phyloP scores from a whole-genome alignment of 768 basidiomycete species.

The Phylloporus arenicola region DNA sequence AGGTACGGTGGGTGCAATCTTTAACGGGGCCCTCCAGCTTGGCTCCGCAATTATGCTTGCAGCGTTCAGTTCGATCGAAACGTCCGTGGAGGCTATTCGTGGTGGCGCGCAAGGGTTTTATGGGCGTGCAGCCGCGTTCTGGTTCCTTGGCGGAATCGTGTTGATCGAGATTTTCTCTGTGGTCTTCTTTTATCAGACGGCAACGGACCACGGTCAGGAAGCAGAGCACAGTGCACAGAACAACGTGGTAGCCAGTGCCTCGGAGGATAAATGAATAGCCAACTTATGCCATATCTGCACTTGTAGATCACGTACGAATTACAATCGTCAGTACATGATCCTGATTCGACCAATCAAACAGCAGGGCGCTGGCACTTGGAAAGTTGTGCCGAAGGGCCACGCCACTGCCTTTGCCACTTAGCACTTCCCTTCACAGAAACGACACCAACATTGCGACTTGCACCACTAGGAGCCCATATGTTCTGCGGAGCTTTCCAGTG shows the following conservation, averaged over 20 bases:
- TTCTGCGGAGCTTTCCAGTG: too few species aligned
- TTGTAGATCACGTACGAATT: too few species aligned
- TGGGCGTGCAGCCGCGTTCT: constrained; percentile 42
- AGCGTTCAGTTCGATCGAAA: constrained; percentile 44
- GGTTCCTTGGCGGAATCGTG: constrained; percentile 39
- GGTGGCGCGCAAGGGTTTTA: constrained; percentile 30
- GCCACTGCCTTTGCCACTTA: too few species aligned
- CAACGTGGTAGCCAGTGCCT: background rate
- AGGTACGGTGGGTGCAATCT: constrained; percentile 52
- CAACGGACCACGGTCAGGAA: constrained; percentile 6
- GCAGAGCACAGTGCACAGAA: background rate
- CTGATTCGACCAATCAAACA: too few species aligned
- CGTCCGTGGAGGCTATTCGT: constrained; percentile 34
- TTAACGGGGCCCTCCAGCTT: constrained; percentile 49
- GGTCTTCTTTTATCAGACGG: constrained; percentile 31
- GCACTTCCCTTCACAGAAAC: too few species aligned
- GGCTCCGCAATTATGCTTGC: constrained; percentile 49
- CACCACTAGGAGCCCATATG: too few species aligned
- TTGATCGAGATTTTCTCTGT: constrained; percentile 29
- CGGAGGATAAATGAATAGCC: background rate
- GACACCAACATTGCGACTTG: too few species aligned
- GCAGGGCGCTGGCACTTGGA: too few species aligned
- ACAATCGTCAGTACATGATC: too few species aligned
- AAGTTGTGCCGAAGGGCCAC: too few species aligned
- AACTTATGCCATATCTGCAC: too few species aligned